Evolutionary conservation across 768 basidiomycete species (phyloP).

Genomic region (Atractiella rhizophila): DNA sequence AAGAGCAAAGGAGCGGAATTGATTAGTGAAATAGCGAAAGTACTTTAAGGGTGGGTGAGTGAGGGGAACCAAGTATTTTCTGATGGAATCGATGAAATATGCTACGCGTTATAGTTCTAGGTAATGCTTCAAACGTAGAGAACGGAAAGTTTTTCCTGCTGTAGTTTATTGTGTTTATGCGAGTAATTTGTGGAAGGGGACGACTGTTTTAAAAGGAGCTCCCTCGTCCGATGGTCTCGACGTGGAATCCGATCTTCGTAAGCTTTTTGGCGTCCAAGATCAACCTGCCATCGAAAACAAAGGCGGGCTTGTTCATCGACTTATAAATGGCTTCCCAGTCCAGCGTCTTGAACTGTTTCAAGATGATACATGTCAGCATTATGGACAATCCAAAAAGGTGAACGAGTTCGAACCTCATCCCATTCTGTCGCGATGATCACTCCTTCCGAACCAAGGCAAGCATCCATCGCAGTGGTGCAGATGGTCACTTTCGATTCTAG

Average conservation of each 20-base stretch:
- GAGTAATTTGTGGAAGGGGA: no score
- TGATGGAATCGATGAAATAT: no score
- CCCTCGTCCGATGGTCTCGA: conserved; percentile 22
- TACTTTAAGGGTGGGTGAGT: no score
- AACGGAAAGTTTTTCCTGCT: no score
- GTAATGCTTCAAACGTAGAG: no score
- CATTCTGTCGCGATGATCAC: conserved; percentile 78
- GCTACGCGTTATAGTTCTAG: no score
- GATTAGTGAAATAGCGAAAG: no score
- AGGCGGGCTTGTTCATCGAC: conserved; percentile 92
- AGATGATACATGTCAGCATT: conserved; percentile 19
- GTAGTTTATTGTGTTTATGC: no score
- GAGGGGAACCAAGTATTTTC: no score
- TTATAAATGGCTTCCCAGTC: conserved; percentile 69
- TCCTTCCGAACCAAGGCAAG: conserved; percentile 68
- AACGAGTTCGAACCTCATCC: background rate
- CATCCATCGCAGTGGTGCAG: conserved; percentile 49
- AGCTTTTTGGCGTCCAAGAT: conserved; percentile 59
- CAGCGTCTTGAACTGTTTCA: conserved; percentile 84
- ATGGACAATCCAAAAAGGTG: background rate
- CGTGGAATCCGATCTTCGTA: conserved; percentile 63
- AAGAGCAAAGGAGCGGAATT: no score
- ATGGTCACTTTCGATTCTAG: conserved; percentile 40
- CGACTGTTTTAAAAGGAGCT: no score
- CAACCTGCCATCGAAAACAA: conserved; percentile 78